phyloP scores from a whole-genome alignment of 805 yeast species.

The Cyberlindnera maclurae region DNA sequence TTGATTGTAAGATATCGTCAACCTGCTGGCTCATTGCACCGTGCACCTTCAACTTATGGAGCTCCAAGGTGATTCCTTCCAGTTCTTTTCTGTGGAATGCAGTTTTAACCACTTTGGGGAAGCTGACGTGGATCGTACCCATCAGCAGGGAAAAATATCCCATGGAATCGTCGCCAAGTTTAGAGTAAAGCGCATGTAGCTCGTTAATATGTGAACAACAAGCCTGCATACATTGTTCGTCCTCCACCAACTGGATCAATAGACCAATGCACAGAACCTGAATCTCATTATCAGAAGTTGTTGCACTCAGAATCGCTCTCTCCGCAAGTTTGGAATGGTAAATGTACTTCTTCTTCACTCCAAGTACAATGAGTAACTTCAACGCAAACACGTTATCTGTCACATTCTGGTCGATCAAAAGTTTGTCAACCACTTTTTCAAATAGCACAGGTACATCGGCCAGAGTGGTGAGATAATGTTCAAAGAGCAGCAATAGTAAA shows the following conservation, averaged over 20 bases:
- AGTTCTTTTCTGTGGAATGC: constrained; percentile 15
- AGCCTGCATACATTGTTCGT: constrained; percentile 3
- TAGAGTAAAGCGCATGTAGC: constrained; percentile 9
- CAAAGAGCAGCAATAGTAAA: no score
- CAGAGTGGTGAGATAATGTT: no score
- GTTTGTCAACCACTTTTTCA: no score
- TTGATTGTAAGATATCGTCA: constrained; percentile 6
- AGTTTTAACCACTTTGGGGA: neutral
- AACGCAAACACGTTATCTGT: no score
- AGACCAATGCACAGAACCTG: constrained; percentile 18
- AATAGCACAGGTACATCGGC: no score
- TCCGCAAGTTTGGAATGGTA: no score
- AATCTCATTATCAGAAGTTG: constrained; percentile 7
- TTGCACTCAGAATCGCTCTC: no score
- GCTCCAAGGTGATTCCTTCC: constrained; percentile 7
- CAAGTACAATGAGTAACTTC: no score
- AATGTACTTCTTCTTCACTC: no score
- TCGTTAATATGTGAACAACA: neutral
- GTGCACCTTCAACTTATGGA: constrained; percentile 14
- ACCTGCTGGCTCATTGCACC: constrained; percentile 10
- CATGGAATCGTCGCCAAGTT: constrained; percentile 2
- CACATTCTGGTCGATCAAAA: no score
- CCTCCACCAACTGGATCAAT: constrained; percentile 16
- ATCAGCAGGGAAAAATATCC: constrained; percentile 16
- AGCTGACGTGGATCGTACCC: constrained; percentile 10